Evolutionary conservation across 192 early-diverging fungal species (phyloP).

Genomic region (Globomyces pollinis-pini): DNA sequence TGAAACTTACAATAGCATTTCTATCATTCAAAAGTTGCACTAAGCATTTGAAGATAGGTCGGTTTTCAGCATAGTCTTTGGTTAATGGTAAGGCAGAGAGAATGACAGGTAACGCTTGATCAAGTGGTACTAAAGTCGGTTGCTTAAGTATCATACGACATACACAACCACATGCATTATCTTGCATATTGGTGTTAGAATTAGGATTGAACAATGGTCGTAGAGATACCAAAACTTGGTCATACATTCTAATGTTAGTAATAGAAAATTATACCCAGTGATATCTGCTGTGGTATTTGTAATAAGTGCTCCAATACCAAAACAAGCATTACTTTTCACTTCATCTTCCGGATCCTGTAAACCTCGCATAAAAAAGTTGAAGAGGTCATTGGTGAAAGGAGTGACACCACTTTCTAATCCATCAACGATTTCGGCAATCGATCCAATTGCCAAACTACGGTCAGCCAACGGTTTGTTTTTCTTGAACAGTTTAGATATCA

Average conservation of each 20-base stretch:
- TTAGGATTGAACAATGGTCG: conserved; percentile 21
- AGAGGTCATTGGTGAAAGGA: conserved; percentile 35
- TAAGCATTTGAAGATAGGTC: conserved; percentile 21
- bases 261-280: conserved; percentile 28
- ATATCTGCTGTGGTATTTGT: conserved; percentile 60
- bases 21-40: conserved; percentile 11
- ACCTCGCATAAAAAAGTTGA: conserved; percentile 63
- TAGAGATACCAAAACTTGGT: conserved; percentile 20
- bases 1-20: conserved; percentile 8
- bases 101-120: conserved; percentile 23
- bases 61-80: conserved; percentile 29
- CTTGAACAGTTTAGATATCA: conserved; percentile 77
- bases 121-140: conserved; percentile 17
- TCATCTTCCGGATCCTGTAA: conserved; percentile 70
- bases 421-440: conserved; percentile 68
- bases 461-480: conserved; percentile 60
- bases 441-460: conserved; percentile 85
- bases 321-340: conserved; percentile 83
- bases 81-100: conserved; percentile 19
- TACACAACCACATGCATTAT: conserved; percentile 30
- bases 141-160: conserved; percentile 21
- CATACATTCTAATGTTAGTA: no score
- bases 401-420: conserved; percentile 52
- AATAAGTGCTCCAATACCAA: conserved; percentile 65
- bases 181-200: conserved; percentile 8